Evolutionary conservation across 2,329 filamentous ascomycete species (phyloP).

Genomic region (Leptographium lundbergii): DNA sequence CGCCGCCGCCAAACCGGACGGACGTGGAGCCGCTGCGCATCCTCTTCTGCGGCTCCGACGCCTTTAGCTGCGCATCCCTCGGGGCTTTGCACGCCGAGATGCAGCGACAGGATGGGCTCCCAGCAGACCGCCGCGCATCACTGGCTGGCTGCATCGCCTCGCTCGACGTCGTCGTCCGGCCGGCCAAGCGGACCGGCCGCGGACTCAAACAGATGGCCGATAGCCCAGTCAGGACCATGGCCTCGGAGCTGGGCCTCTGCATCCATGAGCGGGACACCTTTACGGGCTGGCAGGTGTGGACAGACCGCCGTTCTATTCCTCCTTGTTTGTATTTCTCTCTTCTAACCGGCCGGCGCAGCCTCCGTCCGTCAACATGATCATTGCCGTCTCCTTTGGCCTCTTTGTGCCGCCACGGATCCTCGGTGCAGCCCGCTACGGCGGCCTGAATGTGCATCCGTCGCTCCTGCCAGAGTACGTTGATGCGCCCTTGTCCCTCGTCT

Average conservation of each 20-base stretch:
- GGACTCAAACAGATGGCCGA: slow-evolving; percentile 55
- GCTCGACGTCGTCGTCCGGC: slow-evolving; percentile 75
- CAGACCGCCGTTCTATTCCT: slow-evolving; percentile 15
- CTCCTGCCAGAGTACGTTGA: slow-evolving; percentile 62
- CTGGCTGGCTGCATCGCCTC: slow-evolving; percentile 50
- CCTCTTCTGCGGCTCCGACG: slow-evolving; percentile 88
- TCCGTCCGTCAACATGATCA: slow-evolving; percentile 55
- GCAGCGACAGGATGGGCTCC: not conserved
- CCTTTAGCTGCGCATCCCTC: slow-evolving; percentile 73
- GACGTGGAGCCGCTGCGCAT: slow-evolving; percentile 56
- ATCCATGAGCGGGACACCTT: slow-evolving; percentile 74
- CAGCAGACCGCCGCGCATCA: slow-evolving; percentile 8
- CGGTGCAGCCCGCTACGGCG: slow-evolving; percentile 59
- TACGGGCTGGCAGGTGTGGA: slow-evolving; percentile 57
- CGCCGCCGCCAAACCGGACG: not conserved
- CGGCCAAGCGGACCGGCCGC: slow-evolving; percentile 65
- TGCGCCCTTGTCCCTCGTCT: not conserved
- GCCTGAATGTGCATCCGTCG: slow-evolving; percentile 88
- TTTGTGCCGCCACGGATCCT: slow-evolving; percentile 73
- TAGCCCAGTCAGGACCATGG: slow-evolving; percentile 62
- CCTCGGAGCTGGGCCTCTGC: slow-evolving; percentile 48
- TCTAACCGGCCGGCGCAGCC: slow-evolving; percentile 7
- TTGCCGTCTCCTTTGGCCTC: slow-evolving; percentile 90
- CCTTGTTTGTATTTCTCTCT: not conserved
- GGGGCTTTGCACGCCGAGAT: slow-evolving; percentile 50